Percentiles rank a stretch among this genome's conserved stretches.
Conservation (phyloP, 441 rosid genomes). For the Pelargonium fulgidum region DNA sequence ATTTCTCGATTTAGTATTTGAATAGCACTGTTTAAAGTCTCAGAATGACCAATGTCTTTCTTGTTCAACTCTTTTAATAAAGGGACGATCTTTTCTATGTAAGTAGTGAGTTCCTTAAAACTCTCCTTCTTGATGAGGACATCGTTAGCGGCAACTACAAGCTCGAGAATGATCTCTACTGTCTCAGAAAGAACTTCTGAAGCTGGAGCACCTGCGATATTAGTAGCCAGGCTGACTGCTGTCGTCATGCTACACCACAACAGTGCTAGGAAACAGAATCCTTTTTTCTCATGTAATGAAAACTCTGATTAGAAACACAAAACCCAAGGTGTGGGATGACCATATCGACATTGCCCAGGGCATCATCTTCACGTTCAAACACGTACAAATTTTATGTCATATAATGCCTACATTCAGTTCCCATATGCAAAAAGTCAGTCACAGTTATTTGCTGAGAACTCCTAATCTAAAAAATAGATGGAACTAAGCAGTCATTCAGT, state of each 20-base stretch:
- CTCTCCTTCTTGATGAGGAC: conserved; percentile 44
- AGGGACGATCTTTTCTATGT: conserved; percentile 47
- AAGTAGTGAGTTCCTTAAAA: conserved; percentile 39
- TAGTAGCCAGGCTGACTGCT: conserved; percentile 26
- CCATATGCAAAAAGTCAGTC: conserved; percentile 11
- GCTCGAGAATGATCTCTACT: conserved; percentile 40
- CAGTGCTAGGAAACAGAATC: conserved; percentile 21
- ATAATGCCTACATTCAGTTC: conserved; percentile 18
- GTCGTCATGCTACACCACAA: conserved; percentile 32
- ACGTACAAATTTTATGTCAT: conserved; percentile 14
- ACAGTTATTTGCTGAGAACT: background rate
- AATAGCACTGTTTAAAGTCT: conserved; percentile 36
- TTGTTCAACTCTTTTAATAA: conserved; percentile 42
- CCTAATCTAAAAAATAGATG: background rate
- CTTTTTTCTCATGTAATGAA: conserved; percentile 19
- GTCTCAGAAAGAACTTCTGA: conserved; percentile 39
- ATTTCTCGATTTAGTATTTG: conserved; percentile 45
- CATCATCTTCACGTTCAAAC: background rate
- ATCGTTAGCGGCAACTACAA: conserved; percentile 28
- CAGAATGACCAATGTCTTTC: conserved; percentile 28
- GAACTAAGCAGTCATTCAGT: background rate
- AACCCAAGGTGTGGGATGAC: conserved; percentile 9
- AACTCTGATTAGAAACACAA: conserved; percentile 8
- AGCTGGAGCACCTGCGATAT: conserved; percentile 34
- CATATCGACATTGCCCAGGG: conserved; percentile 6